A percentile compares a stretch with the other conserved stretches of the same genome.
Conservation (phyloP, 768 basidiomycete genomes). For the Boletus rex-veris region DNA sequence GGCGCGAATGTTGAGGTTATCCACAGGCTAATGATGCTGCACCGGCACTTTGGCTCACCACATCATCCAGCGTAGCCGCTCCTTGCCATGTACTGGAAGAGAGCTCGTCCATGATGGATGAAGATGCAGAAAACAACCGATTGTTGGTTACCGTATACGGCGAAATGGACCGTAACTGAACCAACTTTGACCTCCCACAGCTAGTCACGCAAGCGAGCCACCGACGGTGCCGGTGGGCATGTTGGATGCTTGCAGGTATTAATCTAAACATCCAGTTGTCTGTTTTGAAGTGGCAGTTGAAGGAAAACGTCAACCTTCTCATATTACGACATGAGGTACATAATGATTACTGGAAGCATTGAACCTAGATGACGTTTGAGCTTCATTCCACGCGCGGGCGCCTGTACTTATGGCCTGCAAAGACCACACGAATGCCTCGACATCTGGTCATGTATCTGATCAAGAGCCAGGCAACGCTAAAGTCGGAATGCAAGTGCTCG, state of each 20-base stretch:
- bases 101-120: constrained; percentile 2
- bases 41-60: constrained; percentile 12
- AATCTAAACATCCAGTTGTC: background rate
- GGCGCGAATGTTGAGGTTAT: background rate
- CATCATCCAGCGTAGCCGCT: constrained; percentile 15
- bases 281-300: background rate
- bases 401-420: background rate
- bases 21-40: background rate
- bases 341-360: background rate
- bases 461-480: background rate
- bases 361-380: no score
- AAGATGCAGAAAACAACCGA: constrained; percentile 1
- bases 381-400: no score
- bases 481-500: background rate
- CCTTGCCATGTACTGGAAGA: background rate
- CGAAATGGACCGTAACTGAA: background rate
- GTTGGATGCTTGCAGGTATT: background rate
- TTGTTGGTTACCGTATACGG: background rate
- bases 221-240: background rate
- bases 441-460: background rate
- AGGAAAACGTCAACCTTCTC: background rate
- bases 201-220: background rate
- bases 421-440: background rate
- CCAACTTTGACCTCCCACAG: background rate
- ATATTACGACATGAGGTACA: background rate